These are phyloP conservation scores for Neocatenulostroma microsporum DNA, from an alignment of 2,329 filamentous ascomycete genomes.

Conservation along the genomic window DNA sequence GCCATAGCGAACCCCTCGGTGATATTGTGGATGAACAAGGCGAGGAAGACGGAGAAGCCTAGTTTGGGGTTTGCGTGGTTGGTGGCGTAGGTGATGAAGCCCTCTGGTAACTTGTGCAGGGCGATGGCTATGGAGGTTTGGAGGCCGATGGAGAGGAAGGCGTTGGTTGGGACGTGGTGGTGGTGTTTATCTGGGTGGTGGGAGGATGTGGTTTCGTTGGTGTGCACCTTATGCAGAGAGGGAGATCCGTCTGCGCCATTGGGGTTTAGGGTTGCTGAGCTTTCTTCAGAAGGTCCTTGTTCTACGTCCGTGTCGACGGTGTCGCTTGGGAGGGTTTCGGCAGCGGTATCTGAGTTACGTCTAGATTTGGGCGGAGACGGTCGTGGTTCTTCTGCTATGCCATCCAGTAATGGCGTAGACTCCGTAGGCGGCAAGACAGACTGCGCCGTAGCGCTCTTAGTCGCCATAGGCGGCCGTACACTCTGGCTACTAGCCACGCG, in stretches of 20 bases:
- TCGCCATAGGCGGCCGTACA: constrained; percentile 15
- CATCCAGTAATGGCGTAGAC: constrained; percentile 23
- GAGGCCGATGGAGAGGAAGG: constrained; percentile 87
- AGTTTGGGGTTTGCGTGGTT: constrained; percentile 90
- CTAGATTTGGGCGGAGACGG: constrained; percentile 7
- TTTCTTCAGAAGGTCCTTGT: constrained; percentile 13
- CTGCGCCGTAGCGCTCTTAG: constrained; percentile 16
- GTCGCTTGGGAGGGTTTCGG: constrained; percentile 8
- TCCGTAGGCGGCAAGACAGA: constrained; percentile 16
- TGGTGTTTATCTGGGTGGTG: constrained; percentile 53
- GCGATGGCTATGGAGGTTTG: constrained; percentile 94
- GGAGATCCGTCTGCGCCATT: neutral
- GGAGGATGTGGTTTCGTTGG: constrained; percentile 11
- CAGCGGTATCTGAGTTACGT: neutral
- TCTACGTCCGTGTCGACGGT: constrained; percentile 6
- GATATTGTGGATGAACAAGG: constrained; percentile 96
- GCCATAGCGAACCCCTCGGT: constrained; percentile 94
- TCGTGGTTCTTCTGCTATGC: constrained; percentile 16
- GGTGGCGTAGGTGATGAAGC: constrained; percentile 85
- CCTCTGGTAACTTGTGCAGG: constrained; percentile 87
- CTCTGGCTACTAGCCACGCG: constrained; percentile 16
- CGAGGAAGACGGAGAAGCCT: constrained; percentile 87
- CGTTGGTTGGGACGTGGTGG: constrained; percentile 90
- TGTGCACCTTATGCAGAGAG: constrained; percentile 12
- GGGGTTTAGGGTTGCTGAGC: constrained; percentile 11